phyloP scores from a whole-genome alignment of 257 asterid genomes.

The Dorcoceras hygrometricum region DNA sequence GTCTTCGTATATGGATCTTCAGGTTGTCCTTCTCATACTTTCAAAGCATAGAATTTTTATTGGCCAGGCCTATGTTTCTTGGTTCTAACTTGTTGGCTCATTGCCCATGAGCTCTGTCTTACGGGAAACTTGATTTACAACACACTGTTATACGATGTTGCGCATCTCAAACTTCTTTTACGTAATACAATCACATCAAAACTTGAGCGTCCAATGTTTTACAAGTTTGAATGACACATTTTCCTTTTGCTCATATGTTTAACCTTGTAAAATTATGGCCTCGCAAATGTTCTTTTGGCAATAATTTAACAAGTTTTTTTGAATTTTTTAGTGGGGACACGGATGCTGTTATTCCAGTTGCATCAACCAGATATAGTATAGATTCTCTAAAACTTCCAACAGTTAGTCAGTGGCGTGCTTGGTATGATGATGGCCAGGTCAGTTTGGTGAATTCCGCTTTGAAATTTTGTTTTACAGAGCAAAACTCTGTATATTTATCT shows the following conservation, averaged over 20 bases:
- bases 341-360: conserved; percentile 88
- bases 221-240: background rate
- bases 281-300: background rate
- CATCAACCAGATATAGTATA: conserved; percentile 86
- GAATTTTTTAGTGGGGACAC: conserved; percentile 71
- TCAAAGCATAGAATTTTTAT: background rate
- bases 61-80: background rate
- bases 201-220: background rate
- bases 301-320: background rate
- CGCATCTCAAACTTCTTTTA: background rate
- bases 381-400: conserved; percentile 71
- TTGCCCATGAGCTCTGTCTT: background rate
- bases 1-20: conserved; percentile 92
- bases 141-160: background rate
- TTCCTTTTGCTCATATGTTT: background rate
- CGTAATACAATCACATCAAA: background rate
- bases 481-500: background rate
- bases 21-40: conserved; percentile 50
- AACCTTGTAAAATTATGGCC: background rate
- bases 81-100: background rate
- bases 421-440: conserved; percentile 95
- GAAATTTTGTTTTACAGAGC: background rate
- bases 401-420: conserved; percentile 68
- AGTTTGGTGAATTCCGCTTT: conserved; percentile 11
- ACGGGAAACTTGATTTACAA: background rate